Conservation (phyloP, 2,329 filamentous ascomycete species). For the Neurospora crassa region DNA sequence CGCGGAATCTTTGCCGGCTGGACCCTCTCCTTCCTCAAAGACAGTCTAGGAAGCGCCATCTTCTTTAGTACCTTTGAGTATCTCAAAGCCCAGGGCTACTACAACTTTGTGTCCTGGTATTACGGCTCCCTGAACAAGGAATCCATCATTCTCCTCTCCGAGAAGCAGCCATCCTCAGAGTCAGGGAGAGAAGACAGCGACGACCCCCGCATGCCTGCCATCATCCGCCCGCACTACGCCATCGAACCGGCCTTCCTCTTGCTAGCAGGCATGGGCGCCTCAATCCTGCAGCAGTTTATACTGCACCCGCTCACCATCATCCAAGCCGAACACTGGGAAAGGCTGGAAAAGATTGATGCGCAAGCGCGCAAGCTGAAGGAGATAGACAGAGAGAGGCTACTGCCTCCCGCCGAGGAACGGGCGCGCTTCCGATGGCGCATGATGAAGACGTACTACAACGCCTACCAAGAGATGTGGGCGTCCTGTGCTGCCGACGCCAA, state of each 20-base stretch:
- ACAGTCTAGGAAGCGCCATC: conserved; percentile 57
- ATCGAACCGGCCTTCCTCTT: conserved; percentile 65
- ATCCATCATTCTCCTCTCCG: conserved; percentile 38
- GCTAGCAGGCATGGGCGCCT: conserved; percentile 58
- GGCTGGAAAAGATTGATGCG: conserved; percentile 62
- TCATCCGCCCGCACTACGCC: conserved; percentile 66
- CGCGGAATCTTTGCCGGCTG: conserved; percentile 68
- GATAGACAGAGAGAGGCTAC: neutral
- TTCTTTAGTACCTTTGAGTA: conserved; percentile 73
- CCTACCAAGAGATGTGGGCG: conserved; percentile 58
- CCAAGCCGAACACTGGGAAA: conserved; percentile 63
- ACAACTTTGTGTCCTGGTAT: conserved; percentile 60
- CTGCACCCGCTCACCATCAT: conserved; percentile 64
- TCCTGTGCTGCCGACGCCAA: conserved; percentile 50
- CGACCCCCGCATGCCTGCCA: conserved; percentile 22
- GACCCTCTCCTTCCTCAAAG: conserved; percentile 58
- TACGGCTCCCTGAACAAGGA: conserved; percentile 51
- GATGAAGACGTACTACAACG: conserved; percentile 57
- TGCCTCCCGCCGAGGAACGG: conserved; percentile 14
- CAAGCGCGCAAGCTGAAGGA: conserved; percentile 38
- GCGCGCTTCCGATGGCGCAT: conserved; percentile 34
- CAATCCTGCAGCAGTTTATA: conserved; percentile 56
- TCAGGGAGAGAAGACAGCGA: conserved; percentile 12
- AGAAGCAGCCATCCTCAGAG: conserved; percentile 30
- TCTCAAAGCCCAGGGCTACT: conserved; percentile 65